Base-by-base conservation (phyloP, 306 rosid species). In the Lagenaria siceraria region DNA sequence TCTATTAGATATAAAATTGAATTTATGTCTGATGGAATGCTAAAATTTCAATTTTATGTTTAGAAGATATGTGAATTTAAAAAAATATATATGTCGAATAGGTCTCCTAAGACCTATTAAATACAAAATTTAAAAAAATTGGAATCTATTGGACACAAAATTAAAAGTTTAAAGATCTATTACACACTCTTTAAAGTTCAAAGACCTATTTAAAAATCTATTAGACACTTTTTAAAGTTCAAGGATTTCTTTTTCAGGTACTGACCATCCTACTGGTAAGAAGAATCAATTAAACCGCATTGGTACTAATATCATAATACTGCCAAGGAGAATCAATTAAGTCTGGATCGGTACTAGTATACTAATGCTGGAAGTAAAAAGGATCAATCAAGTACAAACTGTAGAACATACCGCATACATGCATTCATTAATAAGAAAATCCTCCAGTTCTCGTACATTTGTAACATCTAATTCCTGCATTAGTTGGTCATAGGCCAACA, bases 381-480 rank as follows among this genome's bases (percentile, higher is more conserved):
- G 25, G 46, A 43, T 27, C 74, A 69, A 78, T 24, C 75, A 29
- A 76, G 75, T 31, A 43, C 71, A 55, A 1, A 75, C 48, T 66
- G 33, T 83, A 80, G 69, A 79, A 78, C 75, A 68, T 92, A 95
- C 99, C 97, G 88, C 93, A 83, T 95, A 89, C 97, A 95, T 95
- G 96, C 99, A 95, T 84, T 89, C 97, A 68, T 95, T 92, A 81
- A 95, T 95, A 73, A 95, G 91, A 87, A 95, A 95, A 84, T 95
- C 97, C 89, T 95, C 97, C 42, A 92, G 97, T 80, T 83, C 92
- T 21, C 99, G 89, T 31, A 90, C 96, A 88, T 92, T 92, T 62
- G 86, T 85, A 78, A 95, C 89, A 78, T 95, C 98, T 76, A 95
- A 80, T 84, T 92, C 96, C 84, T 87, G 97, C 97, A 95, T 92